Evolutionary conservation across 2,329 filamentous ascomycete genomes (phyloP), one percentile per base, ranked within the genome.

Genomic region (Lasiodiplodia sp.): DNA sequence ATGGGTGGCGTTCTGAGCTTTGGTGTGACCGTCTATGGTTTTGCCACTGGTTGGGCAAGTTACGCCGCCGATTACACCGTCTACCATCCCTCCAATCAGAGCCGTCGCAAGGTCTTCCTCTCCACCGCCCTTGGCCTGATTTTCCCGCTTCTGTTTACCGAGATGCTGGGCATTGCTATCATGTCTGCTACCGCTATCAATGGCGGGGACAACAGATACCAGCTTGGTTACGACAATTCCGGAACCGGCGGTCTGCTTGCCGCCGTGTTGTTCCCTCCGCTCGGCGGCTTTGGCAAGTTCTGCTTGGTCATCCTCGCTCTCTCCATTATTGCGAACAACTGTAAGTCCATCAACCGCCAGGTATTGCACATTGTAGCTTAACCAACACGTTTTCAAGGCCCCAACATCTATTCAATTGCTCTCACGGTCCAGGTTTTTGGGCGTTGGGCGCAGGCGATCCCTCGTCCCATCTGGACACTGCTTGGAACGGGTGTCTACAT

Each of bases 21-120:
- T 74, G 86, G 88, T 55, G 85, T 89, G 14, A 86, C 90, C 21
- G 83, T 94, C 40, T 90, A 88, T 77, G 87, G 90, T 49, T 90
- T 91, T 75, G 85, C 89, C 21, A 90, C 91, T 2, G 87, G 92
- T 68, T 96, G 92, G 92, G 88, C 90, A 1, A 87, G 87, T 7
- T 92, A 90, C 69, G 91, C 92, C 0, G 90, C 91, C 10, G 92
- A 95, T 75, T 95, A 94, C 78, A 93, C 91, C 25, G 91, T 93
- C 63, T 94, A 94, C 79, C 92, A 94, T 73, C 91, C 91, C 0
- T 82, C 84, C 2, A 83, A 80, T 28, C 88, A 88, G 51, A 86
- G 86, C 37, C 85, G 87, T 25, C 77, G 77, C 52, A 88, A 88
- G 70, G 84, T 94, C 70, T 95, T 94, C 79, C 73, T 87, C 69